phyloP scores from a whole-genome alignment of 2,329 filamentous ascomycete species.

The Trichoderma sp. region DNA sequence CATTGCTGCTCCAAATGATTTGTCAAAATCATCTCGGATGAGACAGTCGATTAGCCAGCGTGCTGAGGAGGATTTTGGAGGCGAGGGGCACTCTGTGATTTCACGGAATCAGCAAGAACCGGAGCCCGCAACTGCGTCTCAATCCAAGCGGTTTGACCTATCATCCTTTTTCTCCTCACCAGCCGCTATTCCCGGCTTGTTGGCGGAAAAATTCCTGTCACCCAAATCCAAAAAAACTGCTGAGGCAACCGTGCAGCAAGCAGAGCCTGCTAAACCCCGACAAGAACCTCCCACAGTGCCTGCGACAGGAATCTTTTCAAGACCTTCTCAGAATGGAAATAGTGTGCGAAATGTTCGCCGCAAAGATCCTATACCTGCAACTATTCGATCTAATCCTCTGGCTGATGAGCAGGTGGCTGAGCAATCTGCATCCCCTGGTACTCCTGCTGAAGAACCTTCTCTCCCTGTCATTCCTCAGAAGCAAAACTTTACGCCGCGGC shows the following conservation, averaged over 20 bases:
- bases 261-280: neutral
- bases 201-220: constrained; percentile 37
- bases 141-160: constrained; percentile 47
- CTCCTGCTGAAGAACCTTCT: constrained; percentile 34
- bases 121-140: constrained; percentile 29
- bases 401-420: neutral
- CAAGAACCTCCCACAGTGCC: constrained; percentile 29
- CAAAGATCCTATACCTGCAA: constrained; percentile 39
- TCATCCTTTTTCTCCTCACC: constrained; percentile 62
- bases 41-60: constrained; percentile 14
- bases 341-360: constrained; percentile 35
- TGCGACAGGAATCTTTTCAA: constrained; percentile 45
- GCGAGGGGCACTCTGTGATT: constrained; percentile 50
- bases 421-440: constrained; percentile 30
- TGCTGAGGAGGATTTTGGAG: constrained; percentile 26
- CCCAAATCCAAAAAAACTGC: constrained; percentile 27
- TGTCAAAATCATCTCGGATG: constrained; percentile 22
- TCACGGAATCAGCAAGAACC: constrained; percentile 31
- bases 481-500: constrained; percentile 50
- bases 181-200: constrained; percentile 40
- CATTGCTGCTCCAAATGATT: constrained; percentile 10
- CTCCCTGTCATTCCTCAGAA: constrained; percentile 48
- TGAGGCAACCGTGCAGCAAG: constrained; percentile 20
- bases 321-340: constrained; percentile 36
- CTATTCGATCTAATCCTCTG: constrained; percentile 25